Percentiles rank a stretch among this genome's conserved stretches.
Evolutionary conservation across 164 flowering plant species (phyloP).

Genomic region (Buxus sempervirens): DNA sequence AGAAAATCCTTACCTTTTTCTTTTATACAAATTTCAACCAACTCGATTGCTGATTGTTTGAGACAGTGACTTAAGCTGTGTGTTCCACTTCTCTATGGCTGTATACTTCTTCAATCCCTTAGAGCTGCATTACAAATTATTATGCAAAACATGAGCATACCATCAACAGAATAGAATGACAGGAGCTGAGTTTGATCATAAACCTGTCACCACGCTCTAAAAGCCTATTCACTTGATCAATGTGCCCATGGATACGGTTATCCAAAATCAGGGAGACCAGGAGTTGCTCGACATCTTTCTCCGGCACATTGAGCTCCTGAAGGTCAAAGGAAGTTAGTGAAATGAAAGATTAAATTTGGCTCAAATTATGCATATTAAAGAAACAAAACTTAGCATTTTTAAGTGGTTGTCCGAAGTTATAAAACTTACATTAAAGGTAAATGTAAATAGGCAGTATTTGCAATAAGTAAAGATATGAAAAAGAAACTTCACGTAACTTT

Average conservation of each 20-base stretch:
- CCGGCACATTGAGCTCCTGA: conserved; percentile 98
- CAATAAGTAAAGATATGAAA: too few species aligned
- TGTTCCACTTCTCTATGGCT: conserved; percentile 97
- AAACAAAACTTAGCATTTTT: too few species aligned
- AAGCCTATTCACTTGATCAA: conserved; percentile 84
- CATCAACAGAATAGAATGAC: background rate
- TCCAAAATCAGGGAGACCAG: conserved; percentile 92
- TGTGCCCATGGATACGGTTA: conserved; percentile 79
- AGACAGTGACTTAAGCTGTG: conserved; percentile 76
- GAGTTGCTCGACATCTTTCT: conserved; percentile 85
- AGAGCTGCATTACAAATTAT: conserved; percentile 45
- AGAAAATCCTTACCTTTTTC: background rate
- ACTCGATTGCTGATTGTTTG: conserved; percentile 75
- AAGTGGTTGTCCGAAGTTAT: too few species aligned
- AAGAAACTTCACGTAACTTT: too few species aligned
- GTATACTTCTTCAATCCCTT: conserved; percentile 91
- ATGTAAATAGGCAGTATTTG: too few species aligned
- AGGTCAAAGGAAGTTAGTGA: conserved; percentile 11
- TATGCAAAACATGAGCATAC: background rate
- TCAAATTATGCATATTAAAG: too few species aligned
- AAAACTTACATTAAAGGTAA: too few species aligned
- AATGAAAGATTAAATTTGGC: background rate
- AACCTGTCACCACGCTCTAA: conserved; percentile 85
- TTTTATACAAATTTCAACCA: conserved; percentile 23
- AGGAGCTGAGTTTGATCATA: background rate